Percentiles rank a stretch among this genome's conserved stretches.
These are phyloP conservation scores for Penicillium digitatum DNA, from an alignment of 2,329 filamentous ascomycete genomes.

Conservation along the genomic window DNA sequence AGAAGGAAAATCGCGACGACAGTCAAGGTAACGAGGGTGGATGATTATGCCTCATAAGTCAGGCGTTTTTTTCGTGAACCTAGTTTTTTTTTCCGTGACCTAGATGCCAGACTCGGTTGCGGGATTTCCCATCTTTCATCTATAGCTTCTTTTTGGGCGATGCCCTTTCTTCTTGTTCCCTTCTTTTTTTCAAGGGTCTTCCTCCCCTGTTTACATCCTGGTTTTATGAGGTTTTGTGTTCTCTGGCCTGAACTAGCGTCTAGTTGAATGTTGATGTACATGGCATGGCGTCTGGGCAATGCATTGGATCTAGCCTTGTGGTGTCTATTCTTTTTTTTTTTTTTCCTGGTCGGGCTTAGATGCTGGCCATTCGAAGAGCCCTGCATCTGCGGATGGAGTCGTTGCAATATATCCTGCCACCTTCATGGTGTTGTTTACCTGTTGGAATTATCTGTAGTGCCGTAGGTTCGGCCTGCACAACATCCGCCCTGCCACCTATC, in stretches of 20 bases:
- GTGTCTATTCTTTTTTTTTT: conserved; percentile 2
- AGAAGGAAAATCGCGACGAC: conserved; percentile 32
- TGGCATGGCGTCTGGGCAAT: conserved; percentile 28
- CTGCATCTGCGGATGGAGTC: neutral
- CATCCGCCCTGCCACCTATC: neutral
- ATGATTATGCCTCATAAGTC: conserved; percentile 12
- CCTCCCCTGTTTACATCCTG: conserved; percentile 8
- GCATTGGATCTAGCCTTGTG: conserved; percentile 20
- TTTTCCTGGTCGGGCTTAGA: conserved; percentile 12
- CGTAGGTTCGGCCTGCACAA: neutral
- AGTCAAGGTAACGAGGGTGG: conserved; percentile 22
- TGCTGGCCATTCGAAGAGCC: neutral
- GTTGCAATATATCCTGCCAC: conserved; percentile 14
- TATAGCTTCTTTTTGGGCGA: conserved; percentile 13
- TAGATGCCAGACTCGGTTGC: conserved; percentile 21
- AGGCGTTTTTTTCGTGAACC: conserved; percentile 9
- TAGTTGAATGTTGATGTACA: conserved; percentile 16
- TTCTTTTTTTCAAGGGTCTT: conserved; percentile 3
- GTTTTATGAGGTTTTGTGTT: conserved; percentile 12
- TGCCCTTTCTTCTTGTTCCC: conserved; percentile 10
- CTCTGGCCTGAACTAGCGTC: conserved; percentile 8
- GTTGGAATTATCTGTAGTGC: conserved; percentile 1
- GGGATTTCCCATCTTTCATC: conserved; percentile 7
- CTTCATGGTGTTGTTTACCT: neutral
- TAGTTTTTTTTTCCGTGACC: conserved; percentile 8